Base-by-base conservation (phyloP, 805 yeast genomes). In the Kluyveromyces aestuarii region DNA sequence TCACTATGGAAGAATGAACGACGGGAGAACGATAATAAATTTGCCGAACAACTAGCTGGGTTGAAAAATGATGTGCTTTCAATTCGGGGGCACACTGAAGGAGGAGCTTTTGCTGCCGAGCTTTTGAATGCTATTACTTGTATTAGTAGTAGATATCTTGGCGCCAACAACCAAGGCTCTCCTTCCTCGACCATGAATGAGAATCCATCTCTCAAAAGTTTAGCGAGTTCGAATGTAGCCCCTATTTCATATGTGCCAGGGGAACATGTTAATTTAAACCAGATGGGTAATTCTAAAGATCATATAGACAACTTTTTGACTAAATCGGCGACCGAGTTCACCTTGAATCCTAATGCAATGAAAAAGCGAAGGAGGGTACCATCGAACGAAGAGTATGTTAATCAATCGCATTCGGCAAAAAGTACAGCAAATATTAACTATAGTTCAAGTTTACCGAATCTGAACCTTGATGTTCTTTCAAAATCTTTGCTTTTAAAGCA, bases 331-430 rank as follows among this genome's bases (percentile, higher is more conserved):
- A 51, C 48, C 9, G 47, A 63, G 5, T 64, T 64, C 41, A 58
- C 59, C 10, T 44, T 64, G 47, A 61, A 64, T 50, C 68, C 69
- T 2, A 61, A 62, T 38, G 67, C 66, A 3, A 59, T 64, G 17
- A 64, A 63, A 48, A 57, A 57, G 41, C 52, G 68, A 9, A 57
- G 51, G 41, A 30, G 25, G n/a, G 36, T 18, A 9, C 45, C 45
- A 4, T 14, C 35, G 11, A 35, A 40, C 11, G 44, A 36, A 27
- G 21, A 21, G n/a, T 25, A 17, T 16, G 10, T 42, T 10, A 21
- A 27, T 8, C 48, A 38, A 13, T 35, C 48, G 33, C 38, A 19
- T 2, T 27, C 35, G 17, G 14, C 38, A 2, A 45, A 45, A 11
- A 19, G 35, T 16, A 36, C 33, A 13, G 35, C 30, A 17, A 19